These are phyloP conservation scores for Syzygium aqueum DNA, from an alignment of 345 rosid genomes.

Conservation along the genomic window DNA sequence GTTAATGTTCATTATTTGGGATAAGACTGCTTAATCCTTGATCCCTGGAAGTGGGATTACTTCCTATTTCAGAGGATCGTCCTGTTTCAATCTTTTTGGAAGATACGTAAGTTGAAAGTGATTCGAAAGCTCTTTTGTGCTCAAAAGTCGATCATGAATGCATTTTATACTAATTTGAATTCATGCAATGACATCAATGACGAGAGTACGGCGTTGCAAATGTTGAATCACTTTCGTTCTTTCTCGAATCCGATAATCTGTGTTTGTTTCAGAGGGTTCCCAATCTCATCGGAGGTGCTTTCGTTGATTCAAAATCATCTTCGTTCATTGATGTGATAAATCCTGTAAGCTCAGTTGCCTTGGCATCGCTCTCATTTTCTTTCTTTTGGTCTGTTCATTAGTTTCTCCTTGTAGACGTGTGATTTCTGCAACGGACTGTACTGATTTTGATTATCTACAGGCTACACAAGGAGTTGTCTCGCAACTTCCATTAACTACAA, in stretches of 20 bases:
- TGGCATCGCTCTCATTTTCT: background rate
- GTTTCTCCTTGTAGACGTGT: background rate
- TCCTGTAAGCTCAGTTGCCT: constrained; percentile 48
- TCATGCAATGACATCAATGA: background rate
- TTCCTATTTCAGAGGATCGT: background rate
- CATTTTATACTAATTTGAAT: background rate
- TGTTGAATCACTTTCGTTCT: background rate
- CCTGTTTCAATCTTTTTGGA: background rate
- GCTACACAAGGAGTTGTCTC: constrained; percentile 96
- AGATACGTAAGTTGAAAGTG: background rate
- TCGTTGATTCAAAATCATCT: constrained; percentile 62
- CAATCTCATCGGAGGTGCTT: constrained; percentile 82
- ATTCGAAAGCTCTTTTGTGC: background rate
- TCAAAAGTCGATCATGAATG: background rate
- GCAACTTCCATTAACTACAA: constrained; percentile 75
- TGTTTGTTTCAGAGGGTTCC: constrained; percentile 50
- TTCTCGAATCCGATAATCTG: background rate
- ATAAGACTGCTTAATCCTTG: background rate
- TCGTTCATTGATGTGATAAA: constrained; percentile 65
- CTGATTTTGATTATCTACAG: constrained; percentile 22
- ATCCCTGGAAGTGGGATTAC: background rate
- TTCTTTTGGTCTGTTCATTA: background rate
- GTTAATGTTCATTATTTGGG: background rate
- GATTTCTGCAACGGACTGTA: background rate
- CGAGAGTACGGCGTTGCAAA: background rate